Base-by-base conservation (phyloP, 225 moss, liverwort and hornwort species). In the Polytrichum formosum region DNA sequence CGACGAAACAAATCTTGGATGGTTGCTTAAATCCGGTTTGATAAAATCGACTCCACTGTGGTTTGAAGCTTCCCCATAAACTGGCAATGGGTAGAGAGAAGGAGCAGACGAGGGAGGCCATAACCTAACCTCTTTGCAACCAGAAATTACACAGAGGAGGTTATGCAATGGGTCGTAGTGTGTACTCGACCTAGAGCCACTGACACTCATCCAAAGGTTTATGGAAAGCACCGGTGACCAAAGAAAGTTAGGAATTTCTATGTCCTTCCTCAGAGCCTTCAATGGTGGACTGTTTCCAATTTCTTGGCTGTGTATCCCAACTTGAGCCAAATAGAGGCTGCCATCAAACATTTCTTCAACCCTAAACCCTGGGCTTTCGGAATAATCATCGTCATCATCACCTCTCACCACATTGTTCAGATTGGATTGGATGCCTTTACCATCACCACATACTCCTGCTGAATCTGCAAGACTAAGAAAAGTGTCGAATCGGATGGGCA, bases 141-240 rank as follows among this genome's bases (percentile, higher is more conserved):
- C 96, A 2, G 87, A 78, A 23, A 97, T 86, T n/a, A 97, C 80
- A 70, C 93, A 97, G 9, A 97, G 73, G 4, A 97, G 85, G 69
- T 97, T 97, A 53, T 97, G 93, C 56, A 81, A 97, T 35, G 96
- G 96, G 75, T 97, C 93, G 66, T 97, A 97, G 68, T 97, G 96
- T 29, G 89, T 97, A 80, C 93, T 97, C 56, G 96, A 93, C 78
- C 90, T 80, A 27, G 93, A 93, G 19, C 90, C 92, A 66, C 80
- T 80, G 77, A 93, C 90, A 72, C 93, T 97, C 93, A 97, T 97
- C 96, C 96, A 97, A 29, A 97, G 72, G 73, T 97, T 97, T 55
- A 97, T 85, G 73, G 85, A 84, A 54, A 84, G 79, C 19, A 93
- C 80, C 4, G 90, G 25, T 4, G 66, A 68, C 13, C 23, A 63